These are phyloP conservation scores for Evernia prunastri DNA, from an alignment of 495 filamentous ascomycete genomes.

Conservation along the genomic window DNA sequence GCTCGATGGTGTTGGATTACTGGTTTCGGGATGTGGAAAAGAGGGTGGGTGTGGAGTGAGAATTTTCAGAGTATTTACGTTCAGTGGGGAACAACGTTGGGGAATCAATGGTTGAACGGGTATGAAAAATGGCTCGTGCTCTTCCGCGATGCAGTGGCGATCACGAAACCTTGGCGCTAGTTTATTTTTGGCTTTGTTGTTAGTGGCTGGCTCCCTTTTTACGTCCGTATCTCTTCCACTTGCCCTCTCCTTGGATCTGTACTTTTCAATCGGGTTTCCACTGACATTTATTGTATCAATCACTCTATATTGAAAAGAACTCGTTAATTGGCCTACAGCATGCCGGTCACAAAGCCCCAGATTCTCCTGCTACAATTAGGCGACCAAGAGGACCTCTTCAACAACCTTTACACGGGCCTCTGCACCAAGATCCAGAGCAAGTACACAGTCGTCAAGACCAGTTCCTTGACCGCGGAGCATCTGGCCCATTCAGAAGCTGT, in stretches of 20 bases:
- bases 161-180: neutral
- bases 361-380: conserved; percentile 5
- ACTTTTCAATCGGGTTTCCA: neutral
- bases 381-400: neutral
- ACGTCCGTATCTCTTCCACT: too few species aligned
- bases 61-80: neutral
- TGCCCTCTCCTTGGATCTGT: too few species aligned
- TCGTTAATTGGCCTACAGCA: neutral
- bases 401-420: neutral
- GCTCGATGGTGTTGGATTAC: neutral
- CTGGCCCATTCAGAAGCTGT: conserved; percentile 5
- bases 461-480: neutral
- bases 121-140: neutral
- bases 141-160: neutral
- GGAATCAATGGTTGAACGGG: neutral
- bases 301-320: neutral
- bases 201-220: too few species aligned
- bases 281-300: neutral
- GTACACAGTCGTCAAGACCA: neutral
- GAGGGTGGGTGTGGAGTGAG: neutral
- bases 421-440: neutral
- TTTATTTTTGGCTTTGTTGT: neutral
- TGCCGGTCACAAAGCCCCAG: neutral
- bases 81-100: neutral
- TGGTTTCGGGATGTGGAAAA: neutral